Base-by-base conservation (phyloP, 495 filamentous ascomycete genomes). In the Lasiosphaeria ovina region DNA sequence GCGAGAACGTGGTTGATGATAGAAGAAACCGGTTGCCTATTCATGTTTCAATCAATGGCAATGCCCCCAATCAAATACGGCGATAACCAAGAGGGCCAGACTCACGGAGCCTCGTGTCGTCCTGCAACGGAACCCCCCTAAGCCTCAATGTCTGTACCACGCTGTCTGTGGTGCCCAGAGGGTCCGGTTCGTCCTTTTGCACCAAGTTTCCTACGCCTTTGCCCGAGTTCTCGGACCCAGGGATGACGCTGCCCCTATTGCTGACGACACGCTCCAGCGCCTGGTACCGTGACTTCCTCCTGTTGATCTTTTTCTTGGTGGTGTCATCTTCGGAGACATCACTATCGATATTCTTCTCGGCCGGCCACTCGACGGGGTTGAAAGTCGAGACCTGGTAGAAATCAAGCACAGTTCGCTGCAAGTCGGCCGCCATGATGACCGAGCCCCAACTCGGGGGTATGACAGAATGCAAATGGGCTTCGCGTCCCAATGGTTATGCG, bases 1-100 rank as follows among this genome's bases (percentile, higher is more conserved):
- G 94, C 0, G 91, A 94, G 76, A 98, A 98, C 55, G 91, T 93
- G 9, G 93, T 97, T 24, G 93, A 97, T 8, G 91, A 95, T 5
- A 98, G 84, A 35, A 98, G 82, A 76, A 97, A 98, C 52, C 92
- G 87, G 73, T 96, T 97, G 44, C 89, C 90, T 89, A 55, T 33
- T 31, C 10, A 44, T 9, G 11, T 47, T 3, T 11, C 9, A 50
- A 55, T 64, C 54, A 63, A 53, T 57, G 38, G 35, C 38, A 10
- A 14, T 34, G 35, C 38, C 50, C 31, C 42, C 33, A 33, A 40
- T 5, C 44, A 47, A n/a, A 14, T 9, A 5, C 16, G 8, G 3
- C 3, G 35, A 40, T 6, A 53, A 34, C 40, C 5, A 8, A 33
- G 42, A 16, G 44, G 17, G 49, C 2, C 34, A 17, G 40, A 82